Evolutionary conservation across 2,329 filamentous ascomycete genomes (phyloP).

Genomic region (Plenodomus biglobosus): DNA sequence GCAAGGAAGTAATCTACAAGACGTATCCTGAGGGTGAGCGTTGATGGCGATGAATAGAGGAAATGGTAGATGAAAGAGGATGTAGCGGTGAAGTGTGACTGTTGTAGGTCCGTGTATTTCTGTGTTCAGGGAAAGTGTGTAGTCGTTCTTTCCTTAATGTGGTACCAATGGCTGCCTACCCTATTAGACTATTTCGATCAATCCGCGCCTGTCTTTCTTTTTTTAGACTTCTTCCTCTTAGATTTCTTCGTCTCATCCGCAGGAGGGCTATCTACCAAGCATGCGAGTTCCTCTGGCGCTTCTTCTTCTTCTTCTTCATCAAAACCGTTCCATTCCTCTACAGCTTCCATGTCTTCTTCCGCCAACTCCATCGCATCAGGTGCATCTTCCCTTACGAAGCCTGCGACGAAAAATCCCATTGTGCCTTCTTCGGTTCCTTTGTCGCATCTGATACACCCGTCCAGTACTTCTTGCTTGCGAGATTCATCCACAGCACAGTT

Average conservation of each 20-base stretch:
- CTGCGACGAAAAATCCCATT: conserved; percentile 96
- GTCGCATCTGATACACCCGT: conserved; percentile 79
- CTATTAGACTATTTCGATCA: not conserved
- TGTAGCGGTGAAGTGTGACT: not conserved
- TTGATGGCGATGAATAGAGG: not conserved
- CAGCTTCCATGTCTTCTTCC: conserved; percentile 15
- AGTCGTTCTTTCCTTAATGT: conserved; percentile 1
- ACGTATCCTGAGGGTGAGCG: not conserved
- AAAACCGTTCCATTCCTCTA: conserved; percentile 50
- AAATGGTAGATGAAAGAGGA: not conserved
- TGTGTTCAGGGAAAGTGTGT: not conserved
- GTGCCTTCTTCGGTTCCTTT: conserved; percentile 79
- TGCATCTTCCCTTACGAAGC: conserved; percentile 65
- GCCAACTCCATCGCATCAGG: conserved; percentile 1
- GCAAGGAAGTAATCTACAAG: too few relatives aligned
- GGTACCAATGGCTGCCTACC: not conserved
- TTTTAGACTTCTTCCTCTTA: conserved; percentile 29
- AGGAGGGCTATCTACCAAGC: not conserved
- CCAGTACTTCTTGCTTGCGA: conserved; percentile 52
- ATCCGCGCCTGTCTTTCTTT: not conserved
- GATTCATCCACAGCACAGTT: conserved; percentile 46
- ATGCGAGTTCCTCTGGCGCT: conserved; percentile 4
- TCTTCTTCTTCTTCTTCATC: conserved; percentile 35
- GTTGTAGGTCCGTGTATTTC: not conserved
- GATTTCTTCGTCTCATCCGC: conserved; percentile 3